A percentile compares a stretch with the other conserved stretches of the same genome.
Conservation (phyloP, 495 filamentous ascomycete species). For the Neurospora sp. region DNA sequence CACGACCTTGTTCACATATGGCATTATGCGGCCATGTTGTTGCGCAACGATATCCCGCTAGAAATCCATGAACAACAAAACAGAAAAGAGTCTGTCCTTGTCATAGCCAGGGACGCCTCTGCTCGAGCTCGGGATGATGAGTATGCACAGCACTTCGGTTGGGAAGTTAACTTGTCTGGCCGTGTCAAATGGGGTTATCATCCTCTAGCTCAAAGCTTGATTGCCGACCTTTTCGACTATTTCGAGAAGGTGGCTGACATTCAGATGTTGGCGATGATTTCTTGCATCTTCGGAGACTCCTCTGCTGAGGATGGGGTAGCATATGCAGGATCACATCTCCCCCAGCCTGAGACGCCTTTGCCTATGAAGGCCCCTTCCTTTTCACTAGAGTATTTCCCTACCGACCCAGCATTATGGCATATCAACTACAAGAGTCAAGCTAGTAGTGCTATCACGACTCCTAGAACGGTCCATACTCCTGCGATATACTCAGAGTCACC, state of each 20-base stretch:
- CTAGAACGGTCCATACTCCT: conserved; percentile 47
- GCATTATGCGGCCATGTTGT: conserved; percentile 66
- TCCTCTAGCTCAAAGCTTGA: conserved; percentile 69
- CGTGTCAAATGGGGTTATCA: conserved; percentile 79
- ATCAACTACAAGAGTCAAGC: conserved; percentile 34
- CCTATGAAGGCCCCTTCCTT: conserved; percentile 57
- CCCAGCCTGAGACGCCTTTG: conserved; percentile 45
- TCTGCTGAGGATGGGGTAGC: conserved; percentile 37
- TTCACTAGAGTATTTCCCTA: conserved; percentile 60
- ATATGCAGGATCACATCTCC: conserved; percentile 34
- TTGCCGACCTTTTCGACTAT: conserved; percentile 59
- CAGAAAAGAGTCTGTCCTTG: conserved; percentile 45
- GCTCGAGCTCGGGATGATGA: conserved; percentile 38
- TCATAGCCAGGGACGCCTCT: conserved; percentile 49
- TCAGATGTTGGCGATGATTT: conserved; percentile 93
- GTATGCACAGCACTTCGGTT: conserved; percentile 5
- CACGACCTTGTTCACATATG: conserved; percentile 73
- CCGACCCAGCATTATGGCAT: conserved; percentile 47
- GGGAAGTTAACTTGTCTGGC: conserved; percentile 34
- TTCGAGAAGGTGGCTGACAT: conserved; percentile 73
- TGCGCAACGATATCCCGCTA: conserved; percentile 65
- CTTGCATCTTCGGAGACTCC: conserved; percentile 73
- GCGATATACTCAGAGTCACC: conserved; percentile 50
- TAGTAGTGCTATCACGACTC: conserved; percentile 45
- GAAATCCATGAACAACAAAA: conserved; percentile 42